Conservation (phyloP, 257 asterid genomes). For the Henckelia pumila region DNA sequence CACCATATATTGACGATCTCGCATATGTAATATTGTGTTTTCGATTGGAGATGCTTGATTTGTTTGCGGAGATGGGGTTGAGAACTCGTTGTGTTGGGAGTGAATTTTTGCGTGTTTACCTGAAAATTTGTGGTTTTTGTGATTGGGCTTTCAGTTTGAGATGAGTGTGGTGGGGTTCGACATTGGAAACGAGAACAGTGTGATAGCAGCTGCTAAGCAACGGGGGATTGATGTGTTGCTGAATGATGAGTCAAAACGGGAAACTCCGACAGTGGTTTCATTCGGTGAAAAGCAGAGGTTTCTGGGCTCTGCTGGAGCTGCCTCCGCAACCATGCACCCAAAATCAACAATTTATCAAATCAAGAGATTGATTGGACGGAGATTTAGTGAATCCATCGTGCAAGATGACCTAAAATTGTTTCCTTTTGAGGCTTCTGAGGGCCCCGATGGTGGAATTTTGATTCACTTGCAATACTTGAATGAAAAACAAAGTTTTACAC, state of each 20-base stretch:
- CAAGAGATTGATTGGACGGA: constrained; percentile 82
- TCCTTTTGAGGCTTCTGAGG: constrained; percentile 78
- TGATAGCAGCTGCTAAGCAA: constrained; percentile 78
- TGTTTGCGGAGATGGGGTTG: constrained; percentile 14
- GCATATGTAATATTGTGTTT: constrained; percentile 14
- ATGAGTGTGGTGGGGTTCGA: constrained; percentile 93
- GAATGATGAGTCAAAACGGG: constrained; percentile 89
- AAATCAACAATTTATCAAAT: constrained; percentile 88
- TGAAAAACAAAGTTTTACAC: constrained; percentile 61
- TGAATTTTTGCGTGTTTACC: constrained; percentile 21
- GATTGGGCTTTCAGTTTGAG: constrained; percentile 32
- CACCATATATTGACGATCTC: constrained; percentile 15
- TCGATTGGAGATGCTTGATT: constrained; percentile 1
- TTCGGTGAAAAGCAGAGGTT: constrained; percentile 96
- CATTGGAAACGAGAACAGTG: constrained; percentile 93
- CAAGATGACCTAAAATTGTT: constrained; percentile 66
- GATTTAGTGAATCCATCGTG: constrained; percentile 54
- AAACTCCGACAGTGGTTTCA: constrained; percentile 83
- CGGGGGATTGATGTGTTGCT: constrained; percentile 82
- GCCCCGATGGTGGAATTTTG: constrained; percentile 72
- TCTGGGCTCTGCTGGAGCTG: constrained; percentile 86
- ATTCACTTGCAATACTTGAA: constrained; percentile 65
- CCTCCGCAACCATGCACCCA: constrained; percentile 88
- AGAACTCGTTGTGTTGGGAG: constrained; percentile 3
- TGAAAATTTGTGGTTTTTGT: constrained; percentile 23